Conservation (phyloP, 306 rosid genomes). For the Calophaca sinica region DNA sequence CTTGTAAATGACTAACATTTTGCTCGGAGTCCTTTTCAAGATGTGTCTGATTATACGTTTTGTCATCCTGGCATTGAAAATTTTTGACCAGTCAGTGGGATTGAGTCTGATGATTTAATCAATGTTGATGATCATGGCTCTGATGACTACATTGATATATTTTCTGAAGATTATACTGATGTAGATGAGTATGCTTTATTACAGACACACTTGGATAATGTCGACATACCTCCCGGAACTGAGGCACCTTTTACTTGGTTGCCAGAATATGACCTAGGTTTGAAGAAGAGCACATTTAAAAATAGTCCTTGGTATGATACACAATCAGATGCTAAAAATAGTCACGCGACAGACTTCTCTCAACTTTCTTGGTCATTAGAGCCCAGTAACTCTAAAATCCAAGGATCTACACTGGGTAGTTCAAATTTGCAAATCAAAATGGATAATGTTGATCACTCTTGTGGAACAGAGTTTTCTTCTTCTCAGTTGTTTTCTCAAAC, state of each 20-base stretch:
- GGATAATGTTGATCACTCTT: slow-evolving; percentile 29
- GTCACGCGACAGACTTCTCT: too few species aligned
- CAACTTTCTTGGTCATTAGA: too few species aligned
- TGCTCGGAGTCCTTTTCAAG: slow-evolving; percentile 51
- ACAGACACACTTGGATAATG: slow-evolving; percentile 61
- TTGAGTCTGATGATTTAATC: slow-evolving; percentile 58
- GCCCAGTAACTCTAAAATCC: too few species aligned
- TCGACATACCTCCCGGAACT: too few species aligned
- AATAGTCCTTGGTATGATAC: too few species aligned
- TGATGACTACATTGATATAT: slow-evolving; percentile 48
- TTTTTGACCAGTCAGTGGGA: slow-evolving; percentile 53
- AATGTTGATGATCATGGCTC: slow-evolving; percentile 60
- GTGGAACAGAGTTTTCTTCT: slow-evolving; percentile 39
- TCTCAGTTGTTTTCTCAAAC: slow-evolving; percentile 46
- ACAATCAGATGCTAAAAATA: too few species aligned
- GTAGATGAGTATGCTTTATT: slow-evolving; percentile 8
- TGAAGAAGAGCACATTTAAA: too few species aligned
- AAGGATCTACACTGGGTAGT: too few species aligned
- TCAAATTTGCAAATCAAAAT: slow-evolving; percentile 17
- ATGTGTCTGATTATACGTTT: slow-evolving; percentile 41
- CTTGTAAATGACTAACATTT: slow-evolving; percentile 38
- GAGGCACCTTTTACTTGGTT: too few species aligned
- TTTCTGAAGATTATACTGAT: slow-evolving; percentile 51
- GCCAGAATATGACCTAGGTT: too few species aligned
- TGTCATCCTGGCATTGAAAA: slow-evolving; percentile 47